Base-by-base conservation (phyloP, 495 filamentous ascomycete species). In the Xanthoparmelia taractica region DNA sequence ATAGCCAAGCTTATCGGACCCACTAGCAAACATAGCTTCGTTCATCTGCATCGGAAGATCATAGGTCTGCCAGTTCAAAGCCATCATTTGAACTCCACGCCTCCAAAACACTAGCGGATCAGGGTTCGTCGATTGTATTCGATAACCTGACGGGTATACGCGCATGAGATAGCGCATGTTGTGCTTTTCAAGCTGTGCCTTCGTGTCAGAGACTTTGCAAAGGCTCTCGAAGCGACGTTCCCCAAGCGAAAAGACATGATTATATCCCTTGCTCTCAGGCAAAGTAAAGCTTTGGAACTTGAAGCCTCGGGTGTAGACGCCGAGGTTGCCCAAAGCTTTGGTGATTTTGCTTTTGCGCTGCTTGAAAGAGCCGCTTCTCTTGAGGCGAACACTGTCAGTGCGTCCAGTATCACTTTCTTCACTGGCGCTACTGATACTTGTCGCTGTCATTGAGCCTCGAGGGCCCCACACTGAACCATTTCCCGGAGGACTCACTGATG, bases 1-100 rank as follows among this genome's bases (percentile, higher is more conserved):
- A 67, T 96, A 98, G 27, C 94, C 94, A 12, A 87, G 87, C 58
- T 85, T 84, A 74, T 96, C 94, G 27, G 84, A 85, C 36, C 91
- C 91, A 58, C 90, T 87, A n/a, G 90, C 88, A 73, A 97, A 98
- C 94, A 98, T 98, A 65, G 94, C 94, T 60, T 93, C 89, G 68
- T 97, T 97, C 71, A 97, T 78, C 72, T 97, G 92, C 85, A 96
- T 91, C 20, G 90, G 88, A 36, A 92, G 80, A 68, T 97, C 94
- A 68, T 94, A 97, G 0, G 93, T 98, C 73, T 98, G 94, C 94
- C 94, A 98, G 73, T 98, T 98, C 65, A 96, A 79, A 2, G 94
- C 94, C 4, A 85, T 90, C 92, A 97, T 96, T 73, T 97, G 92
- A 13, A 96, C 94, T 37, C 94, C 94, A 58, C 89, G 88, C 54